These are phyloP conservation scores for Apiotrichum laibachii DNA, from an alignment of 1,284 basidiomycete genomes.

Conservation along the genomic window DNA sequence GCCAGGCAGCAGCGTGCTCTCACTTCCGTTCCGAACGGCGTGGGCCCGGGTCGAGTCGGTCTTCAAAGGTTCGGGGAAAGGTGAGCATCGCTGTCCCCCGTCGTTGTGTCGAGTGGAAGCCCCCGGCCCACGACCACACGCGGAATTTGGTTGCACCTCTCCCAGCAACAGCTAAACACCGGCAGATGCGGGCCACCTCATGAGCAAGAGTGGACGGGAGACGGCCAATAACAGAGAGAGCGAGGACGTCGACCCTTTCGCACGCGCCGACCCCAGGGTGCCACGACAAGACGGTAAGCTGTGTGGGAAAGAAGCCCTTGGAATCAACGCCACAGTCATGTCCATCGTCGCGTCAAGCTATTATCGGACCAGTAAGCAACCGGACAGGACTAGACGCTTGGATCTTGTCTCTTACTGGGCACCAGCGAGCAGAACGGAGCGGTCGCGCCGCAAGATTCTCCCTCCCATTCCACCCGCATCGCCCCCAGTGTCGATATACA, in stretches of 20 bases:
- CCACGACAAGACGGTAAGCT: background rate
- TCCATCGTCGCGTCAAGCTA: background rate
- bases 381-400: no score
- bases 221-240: background rate
- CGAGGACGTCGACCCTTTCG: background rate
- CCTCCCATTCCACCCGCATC: background rate
- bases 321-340: background rate
- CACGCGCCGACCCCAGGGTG: background rate
- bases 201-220: background rate
- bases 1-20: background rate
- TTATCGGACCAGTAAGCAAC: background rate
- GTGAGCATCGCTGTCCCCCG: background rate
- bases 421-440: background rate
- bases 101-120: no score
- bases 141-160: no score
- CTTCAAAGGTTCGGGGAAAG: background rate
- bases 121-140: background rate
- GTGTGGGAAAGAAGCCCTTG: background rate
- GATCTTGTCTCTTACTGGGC: background rate
- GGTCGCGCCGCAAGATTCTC: background rate
- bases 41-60: background rate
- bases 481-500: background rate
- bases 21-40: background rate
- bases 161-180: no score
- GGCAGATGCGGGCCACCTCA: background rate